Evolutionary conservation across 1,139 yeast genomes (phyloP).

Genomic region (Zygosaccharomyces pseudobailii): DNA sequence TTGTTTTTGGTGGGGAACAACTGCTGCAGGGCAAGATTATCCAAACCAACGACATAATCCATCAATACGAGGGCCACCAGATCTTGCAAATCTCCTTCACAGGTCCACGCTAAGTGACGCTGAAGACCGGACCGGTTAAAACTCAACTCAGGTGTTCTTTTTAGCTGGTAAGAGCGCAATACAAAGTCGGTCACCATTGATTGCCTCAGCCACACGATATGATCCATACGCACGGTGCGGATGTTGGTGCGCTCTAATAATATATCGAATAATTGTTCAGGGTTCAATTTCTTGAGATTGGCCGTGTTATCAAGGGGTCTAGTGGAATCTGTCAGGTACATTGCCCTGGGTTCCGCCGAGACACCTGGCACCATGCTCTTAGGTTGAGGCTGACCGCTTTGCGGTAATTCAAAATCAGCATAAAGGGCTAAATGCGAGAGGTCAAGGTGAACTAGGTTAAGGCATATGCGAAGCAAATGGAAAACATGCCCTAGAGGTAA

Average conservation of each 20-base stretch:
- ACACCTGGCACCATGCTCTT: slow-evolving; percentile 17
- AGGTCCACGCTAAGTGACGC: slow-evolving; percentile 30
- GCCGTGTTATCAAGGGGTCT: slow-evolving; percentile 22
- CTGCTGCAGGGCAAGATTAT: slow-evolving; percentile 23
- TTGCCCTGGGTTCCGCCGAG: slow-evolving; percentile 19
- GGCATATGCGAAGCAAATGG: slow-evolving; percentile 56
- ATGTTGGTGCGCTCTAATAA: slow-evolving; percentile 1
- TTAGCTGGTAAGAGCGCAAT: slow-evolving; percentile 13
- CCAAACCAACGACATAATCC: slow-evolving; percentile 22
- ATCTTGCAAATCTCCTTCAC: slow-evolving; percentile 25
- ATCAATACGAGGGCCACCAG: slow-evolving; percentile 23
- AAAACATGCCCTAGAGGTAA: slow-evolving; percentile 64
- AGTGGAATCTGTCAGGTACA: slow-evolving; percentile 30
- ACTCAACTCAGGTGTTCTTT: slow-evolving; percentile 14
- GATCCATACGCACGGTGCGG: slow-evolving; percentile 20
- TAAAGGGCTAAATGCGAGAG: slow-evolving; percentile 54
- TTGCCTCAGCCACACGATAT: slow-evolving; percentile 32
- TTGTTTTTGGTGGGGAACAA: slow-evolving; percentile 22
- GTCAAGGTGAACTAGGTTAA: slow-evolving; percentile 47
- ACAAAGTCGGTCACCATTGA: slow-evolving; percentile 27
- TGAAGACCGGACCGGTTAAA: slow-evolving; percentile 31
- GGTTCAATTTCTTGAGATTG: slow-evolving; percentile 18
- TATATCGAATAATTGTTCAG: slow-evolving; percentile 20
- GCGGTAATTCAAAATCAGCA: slow-evolving; percentile 47
- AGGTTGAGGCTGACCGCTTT: slow-evolving; percentile 9